Conservation (phyloP, 2,329 filamentous ascomycete genomes). For the Trichoderma simmonsii region DNA sequence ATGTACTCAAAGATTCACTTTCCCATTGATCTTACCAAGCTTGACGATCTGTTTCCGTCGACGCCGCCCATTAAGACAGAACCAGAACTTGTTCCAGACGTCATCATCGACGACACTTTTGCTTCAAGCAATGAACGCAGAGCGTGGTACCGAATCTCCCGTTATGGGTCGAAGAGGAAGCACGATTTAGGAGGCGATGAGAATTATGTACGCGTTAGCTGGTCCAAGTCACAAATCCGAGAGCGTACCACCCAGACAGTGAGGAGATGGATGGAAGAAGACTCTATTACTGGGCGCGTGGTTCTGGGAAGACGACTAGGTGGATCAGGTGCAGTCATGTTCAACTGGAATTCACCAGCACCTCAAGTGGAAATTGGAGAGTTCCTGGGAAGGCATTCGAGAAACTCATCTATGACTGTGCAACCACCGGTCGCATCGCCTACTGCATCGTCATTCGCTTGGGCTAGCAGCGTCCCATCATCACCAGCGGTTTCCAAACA, state of each 20-base stretch:
- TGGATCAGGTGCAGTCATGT: conserved; percentile 48
- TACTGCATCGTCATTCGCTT: conserved; percentile 30
- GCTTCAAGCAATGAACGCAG: conserved; percentile 56
- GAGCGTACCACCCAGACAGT: conserved; percentile 56
- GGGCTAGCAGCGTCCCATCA: conserved; percentile 17
- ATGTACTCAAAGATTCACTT: conserved; percentile 22
- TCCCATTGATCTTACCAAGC: conserved; percentile 33
- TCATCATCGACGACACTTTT: conserved; percentile 52
- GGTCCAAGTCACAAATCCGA: conserved; percentile 54
- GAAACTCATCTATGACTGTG: conserved; percentile 26
- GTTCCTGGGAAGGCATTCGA: conserved; percentile 28
- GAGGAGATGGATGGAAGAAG: conserved; percentile 64
- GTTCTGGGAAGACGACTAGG: conserved; percentile 37
- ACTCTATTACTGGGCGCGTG: conserved; percentile 53
- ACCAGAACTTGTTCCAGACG: conserved; percentile 42
- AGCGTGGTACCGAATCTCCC: conserved; percentile 63
- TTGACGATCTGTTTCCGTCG: conserved; percentile 35
- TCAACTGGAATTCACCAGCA: conserved; percentile 59
- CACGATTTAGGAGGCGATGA: conserved; percentile 57
- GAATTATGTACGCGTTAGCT: conserved; percentile 57
- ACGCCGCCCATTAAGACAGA: conserved; percentile 27
- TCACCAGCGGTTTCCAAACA: conserved; percentile 18
- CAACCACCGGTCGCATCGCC: conserved; percentile 28
- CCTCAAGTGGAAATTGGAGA: conserved; percentile 47
- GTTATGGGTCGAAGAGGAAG: conserved; percentile 56